Conservation (phyloP, 805 yeast genomes). For the Vanderwaltozyma polyspora region DNA sequence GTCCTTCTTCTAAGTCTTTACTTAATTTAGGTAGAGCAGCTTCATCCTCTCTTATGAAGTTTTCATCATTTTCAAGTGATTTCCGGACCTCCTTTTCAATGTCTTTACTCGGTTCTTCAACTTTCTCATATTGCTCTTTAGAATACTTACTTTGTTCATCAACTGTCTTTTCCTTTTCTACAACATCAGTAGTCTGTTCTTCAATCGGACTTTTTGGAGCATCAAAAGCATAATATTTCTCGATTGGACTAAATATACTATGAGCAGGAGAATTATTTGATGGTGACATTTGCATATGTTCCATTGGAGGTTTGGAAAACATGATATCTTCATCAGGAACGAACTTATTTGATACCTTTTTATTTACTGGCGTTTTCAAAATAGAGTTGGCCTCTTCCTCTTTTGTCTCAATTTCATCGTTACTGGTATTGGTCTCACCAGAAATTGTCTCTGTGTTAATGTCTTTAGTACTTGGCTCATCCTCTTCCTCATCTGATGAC, state of each 20-base stretch:
- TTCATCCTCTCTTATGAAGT: no score
- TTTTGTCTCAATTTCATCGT: neutral
- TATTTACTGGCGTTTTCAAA: neutral
- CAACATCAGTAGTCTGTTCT: no score
- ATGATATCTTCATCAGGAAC: neutral
- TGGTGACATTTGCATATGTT: neutral
- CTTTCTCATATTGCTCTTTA: no score
- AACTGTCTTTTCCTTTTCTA: no score
- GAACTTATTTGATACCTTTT: neutral
- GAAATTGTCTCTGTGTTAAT: neutral
- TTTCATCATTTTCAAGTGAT: no score
- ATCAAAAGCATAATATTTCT: slow-evolving; percentile 3
- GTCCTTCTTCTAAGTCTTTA: no score
- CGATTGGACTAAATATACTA: slow-evolving; percentile 4
- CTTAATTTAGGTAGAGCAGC: no score
- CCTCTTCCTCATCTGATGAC: slow-evolving; percentile 68
- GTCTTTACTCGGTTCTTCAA: no score
- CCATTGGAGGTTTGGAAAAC: neutral
- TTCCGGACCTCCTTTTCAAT: no score
- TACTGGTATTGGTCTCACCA: neutral
- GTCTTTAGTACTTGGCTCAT: neutral
- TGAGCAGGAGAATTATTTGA: neutral
- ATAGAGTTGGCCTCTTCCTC: neutral
- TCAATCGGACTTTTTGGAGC: no score
- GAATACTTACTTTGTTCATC: no score